phyloP scores from a whole-genome alignment of 768 basidiomycete genomes.

The Naganishia kalamii region DNA sequence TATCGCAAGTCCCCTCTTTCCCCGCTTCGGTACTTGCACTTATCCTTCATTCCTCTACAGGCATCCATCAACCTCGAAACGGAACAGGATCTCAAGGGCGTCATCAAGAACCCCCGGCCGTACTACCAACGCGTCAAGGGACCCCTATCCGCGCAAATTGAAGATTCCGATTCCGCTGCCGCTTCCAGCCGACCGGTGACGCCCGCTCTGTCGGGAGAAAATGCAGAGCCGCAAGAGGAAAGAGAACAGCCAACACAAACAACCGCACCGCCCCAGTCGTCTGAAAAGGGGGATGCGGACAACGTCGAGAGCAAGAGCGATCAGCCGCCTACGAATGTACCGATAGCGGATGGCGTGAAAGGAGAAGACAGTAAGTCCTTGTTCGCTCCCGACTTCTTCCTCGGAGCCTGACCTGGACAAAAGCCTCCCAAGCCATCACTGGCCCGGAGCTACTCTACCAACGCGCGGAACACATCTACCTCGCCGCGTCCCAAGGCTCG shows the following conservation, averaged over 20 bases:
- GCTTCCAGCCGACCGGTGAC: neutral
- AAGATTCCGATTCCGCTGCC: neutral
- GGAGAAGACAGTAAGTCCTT: too few species aligned
- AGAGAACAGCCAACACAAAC: neutral
- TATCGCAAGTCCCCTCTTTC: slow-evolving; percentile 8
- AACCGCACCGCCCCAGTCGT: too few species aligned
- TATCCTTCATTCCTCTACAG: neutral
- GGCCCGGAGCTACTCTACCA: slow-evolving; percentile 19
- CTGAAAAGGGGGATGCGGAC: too few species aligned
- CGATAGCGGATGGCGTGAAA: too few species aligned
- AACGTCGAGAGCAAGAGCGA: too few species aligned
- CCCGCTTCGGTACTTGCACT: neutral
- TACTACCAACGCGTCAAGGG: slow-evolving; percentile 1
- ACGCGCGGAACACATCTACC: slow-evolving; percentile 36
- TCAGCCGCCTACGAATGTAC: too few species aligned
- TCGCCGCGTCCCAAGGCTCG: slow-evolving; percentile 25
- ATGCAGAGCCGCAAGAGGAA: neutral
- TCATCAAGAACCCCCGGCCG: slow-evolving; percentile 8
- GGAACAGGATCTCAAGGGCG: slow-evolving; percentile 4
- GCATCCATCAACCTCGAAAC: neutral
- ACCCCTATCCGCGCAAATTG: neutral
- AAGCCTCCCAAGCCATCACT: neutral
- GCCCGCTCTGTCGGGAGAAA: neutral
- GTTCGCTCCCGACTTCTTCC: too few species aligned
- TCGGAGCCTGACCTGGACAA: too few species aligned